Conservation (phyloP, 441 rosid species). For the Populus hybrid region DNA sequence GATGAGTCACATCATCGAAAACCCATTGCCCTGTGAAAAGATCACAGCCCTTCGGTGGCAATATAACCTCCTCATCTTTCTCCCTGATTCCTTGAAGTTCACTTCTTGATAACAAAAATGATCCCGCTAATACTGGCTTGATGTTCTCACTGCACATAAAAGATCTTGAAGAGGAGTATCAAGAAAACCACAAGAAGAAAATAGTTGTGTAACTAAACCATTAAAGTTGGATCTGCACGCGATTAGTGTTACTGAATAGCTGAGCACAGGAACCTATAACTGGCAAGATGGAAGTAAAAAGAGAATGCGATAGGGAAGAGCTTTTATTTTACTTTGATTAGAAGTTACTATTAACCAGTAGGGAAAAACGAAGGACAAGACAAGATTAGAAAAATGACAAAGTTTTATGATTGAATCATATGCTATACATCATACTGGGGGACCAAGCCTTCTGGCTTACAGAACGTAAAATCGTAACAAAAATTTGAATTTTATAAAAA, state of each 20-base stretch:
- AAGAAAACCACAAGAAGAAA: slow-evolving; percentile 10
- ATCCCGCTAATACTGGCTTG: background rate
- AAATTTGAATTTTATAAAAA: too few relatives aligned
- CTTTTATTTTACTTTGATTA: too few relatives aligned
- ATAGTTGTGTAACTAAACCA: background rate
- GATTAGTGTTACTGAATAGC: background rate
- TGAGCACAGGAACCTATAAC: background rate
- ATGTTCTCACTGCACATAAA: slow-evolving; percentile 1
- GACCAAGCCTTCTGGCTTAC: too few relatives aligned
- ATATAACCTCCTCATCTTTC: slow-evolving; percentile 7
- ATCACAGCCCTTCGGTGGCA: slow-evolving; percentile 65
- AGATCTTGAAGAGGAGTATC: slow-evolving; percentile 1
- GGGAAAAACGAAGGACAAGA: too few relatives aligned
- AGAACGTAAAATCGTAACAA: too few relatives aligned
- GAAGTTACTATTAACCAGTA: too few relatives aligned
- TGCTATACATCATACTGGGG: too few relatives aligned
- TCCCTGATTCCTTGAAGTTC: background rate
- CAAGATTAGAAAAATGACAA: too few relatives aligned
- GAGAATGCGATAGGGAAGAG: background rate
- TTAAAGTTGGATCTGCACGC: slow-evolving; percentile 13
- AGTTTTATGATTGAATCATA: too few relatives aligned
- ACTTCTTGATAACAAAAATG: background rate
- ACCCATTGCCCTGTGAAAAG: slow-evolving; percentile 75
- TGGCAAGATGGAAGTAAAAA: background rate
- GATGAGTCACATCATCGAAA: slow-evolving; percentile 48